Percentiles rank a stretch among this genome's conserved stretches.
Conservation (phyloP, 306 rosid species). For the Quillaja saponaria region DNA sequence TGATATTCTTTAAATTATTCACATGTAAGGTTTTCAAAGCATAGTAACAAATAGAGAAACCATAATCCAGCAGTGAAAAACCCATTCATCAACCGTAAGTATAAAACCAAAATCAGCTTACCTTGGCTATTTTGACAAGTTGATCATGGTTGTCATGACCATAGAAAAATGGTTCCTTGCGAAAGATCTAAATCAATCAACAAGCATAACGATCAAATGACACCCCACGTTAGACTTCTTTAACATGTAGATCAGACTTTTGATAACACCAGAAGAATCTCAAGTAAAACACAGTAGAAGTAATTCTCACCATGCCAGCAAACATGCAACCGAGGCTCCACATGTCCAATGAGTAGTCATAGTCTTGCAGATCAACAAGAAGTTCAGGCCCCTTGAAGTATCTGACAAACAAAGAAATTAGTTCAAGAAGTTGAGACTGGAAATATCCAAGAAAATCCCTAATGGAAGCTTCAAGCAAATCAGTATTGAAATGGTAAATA, state of each 20-base stretch:
- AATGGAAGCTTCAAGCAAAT: too few species aligned
- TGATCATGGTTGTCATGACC: slow-evolving; percentile 98
- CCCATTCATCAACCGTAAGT: background rate
- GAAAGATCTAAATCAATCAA: slow-evolving; percentile 61
- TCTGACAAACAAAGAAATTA: slow-evolving; percentile 45
- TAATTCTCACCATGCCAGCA: slow-evolving; percentile 93
- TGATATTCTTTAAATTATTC: background rate
- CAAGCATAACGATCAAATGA: slow-evolving; percentile 30
- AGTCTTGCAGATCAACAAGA: slow-evolving; percentile 86
- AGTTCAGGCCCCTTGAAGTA: slow-evolving; percentile 92
- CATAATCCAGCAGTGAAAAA: background rate
- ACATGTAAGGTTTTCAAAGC: too few species aligned
- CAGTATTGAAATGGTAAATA: too few species aligned
- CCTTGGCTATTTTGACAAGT: slow-evolving; percentile 91
- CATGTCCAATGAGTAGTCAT: slow-evolving; percentile 91
- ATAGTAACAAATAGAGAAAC: too few species aligned
- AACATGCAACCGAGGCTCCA: slow-evolving; percentile 99
- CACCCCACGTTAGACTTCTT: slow-evolving; percentile 6
- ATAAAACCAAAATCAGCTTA: slow-evolving; percentile 24
- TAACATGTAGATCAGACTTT: slow-evolving; percentile 9
- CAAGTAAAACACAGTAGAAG: slow-evolving; percentile 21
- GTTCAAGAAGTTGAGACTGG: too few species aligned
- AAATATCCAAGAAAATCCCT: too few species aligned
- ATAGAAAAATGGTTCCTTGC: slow-evolving; percentile 97
- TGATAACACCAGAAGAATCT: slow-evolving; percentile 1